Evolutionary conservation across 139 green algal species (phyloP).

Genomic region (Chlamydomonas schloesseri): DNA sequence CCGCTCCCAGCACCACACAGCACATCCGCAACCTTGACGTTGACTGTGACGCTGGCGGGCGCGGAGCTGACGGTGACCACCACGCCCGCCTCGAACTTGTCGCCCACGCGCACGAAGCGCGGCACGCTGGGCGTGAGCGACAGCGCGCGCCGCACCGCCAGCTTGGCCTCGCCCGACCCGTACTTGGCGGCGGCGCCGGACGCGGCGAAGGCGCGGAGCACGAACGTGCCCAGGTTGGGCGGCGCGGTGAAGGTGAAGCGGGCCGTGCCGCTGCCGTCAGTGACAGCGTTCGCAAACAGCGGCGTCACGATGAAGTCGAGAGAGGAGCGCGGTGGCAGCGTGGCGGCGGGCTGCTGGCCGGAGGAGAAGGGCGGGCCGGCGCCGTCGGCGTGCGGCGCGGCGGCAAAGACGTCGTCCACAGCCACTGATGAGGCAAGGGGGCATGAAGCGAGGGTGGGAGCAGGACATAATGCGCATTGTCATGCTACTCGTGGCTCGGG

Average conservation of each 20-base stretch:
- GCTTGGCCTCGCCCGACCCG: constrained; percentile 53
- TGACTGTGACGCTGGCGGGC: constrained; percentile 10
- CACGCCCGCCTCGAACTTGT: constrained; percentile 69
- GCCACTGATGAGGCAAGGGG: too few relatives aligned
- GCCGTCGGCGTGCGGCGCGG: too few relatives aligned
- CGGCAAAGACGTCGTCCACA: too few relatives aligned
- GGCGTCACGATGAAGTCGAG: constrained; percentile 52
- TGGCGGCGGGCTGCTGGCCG: neutral
- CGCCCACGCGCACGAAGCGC: constrained; percentile 68
- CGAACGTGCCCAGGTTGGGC: constrained; percentile 61
- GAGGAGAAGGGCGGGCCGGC: neutral
- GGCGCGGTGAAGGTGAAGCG: constrained; percentile 53
- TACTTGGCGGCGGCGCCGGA: constrained; percentile 42
- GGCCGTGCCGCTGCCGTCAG: constrained; percentile 29
- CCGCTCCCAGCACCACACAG: too few relatives aligned
- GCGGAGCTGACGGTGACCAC: constrained; percentile 54
- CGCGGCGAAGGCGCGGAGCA: constrained; percentile 47
- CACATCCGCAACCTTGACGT: neutral
- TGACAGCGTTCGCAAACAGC: constrained; percentile 39
- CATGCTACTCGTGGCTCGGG: too few relatives aligned
- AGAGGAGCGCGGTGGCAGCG: constrained; percentile 5
- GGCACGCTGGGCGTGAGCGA: constrained; percentile 72
- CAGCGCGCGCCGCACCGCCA: constrained; percentile 66
- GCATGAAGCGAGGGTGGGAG: too few relatives aligned
- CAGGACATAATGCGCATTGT: too few relatives aligned